Percentiles rank a stretch among this genome's conserved stretches.
Evolutionary conservation across 2,329 filamentous ascomycete genomes (phyloP).

Genomic region (Exophiala viscosa): DNA sequence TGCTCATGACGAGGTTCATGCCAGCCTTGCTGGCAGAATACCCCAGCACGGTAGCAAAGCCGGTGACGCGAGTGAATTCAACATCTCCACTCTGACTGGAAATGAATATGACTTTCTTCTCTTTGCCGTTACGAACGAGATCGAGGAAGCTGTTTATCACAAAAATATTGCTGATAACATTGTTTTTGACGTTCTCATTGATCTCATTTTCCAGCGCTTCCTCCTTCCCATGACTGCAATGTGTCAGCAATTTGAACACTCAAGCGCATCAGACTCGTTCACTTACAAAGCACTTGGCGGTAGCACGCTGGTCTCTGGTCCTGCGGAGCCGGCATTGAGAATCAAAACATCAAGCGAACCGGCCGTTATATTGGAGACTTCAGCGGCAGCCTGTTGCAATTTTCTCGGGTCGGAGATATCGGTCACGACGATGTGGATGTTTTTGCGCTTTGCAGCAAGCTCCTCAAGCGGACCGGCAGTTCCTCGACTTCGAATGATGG

Average conservation of each 20-base stretch:
- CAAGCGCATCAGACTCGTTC: conserved; percentile 1
- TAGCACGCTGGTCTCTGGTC: conserved; percentile 14
- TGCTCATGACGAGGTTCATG: conserved; percentile 38
- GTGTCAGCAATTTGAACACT: conserved; percentile 11
- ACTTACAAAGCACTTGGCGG: conserved; percentile 20
- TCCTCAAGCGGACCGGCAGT: conserved; percentile 28
- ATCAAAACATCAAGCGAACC: conserved; percentile 43
- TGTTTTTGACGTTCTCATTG: conserved; percentile 20
- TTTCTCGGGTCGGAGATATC: conserved; percentile 31
- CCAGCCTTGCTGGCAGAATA: conserved; percentile 42
- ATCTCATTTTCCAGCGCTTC: conserved; percentile 22
- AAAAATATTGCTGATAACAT: conserved; percentile 19
- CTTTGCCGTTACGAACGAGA: conserved; percentile 36
- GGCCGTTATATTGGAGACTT: conserved; percentile 34
- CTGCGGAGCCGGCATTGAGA: conserved; percentile 36
- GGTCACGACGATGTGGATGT: conserved; percentile 38
- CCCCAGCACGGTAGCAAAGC: conserved; percentile 17
- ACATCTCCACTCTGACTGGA: conserved; percentile 37
- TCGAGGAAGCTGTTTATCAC: conserved; percentile 39
- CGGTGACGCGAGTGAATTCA: conserved; percentile 19
- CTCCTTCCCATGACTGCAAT: conserved; percentile 18
- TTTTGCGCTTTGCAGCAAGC: conserved; percentile 30
- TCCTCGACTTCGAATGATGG: conserved; percentile 37
- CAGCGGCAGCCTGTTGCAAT: conserved; percentile 30
- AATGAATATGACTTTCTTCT: conserved; percentile 44